Evolutionary conservation across 1,284 basidiomycete genomes (phyloP).

Genomic region (Malassezia yamatoensis): DNA sequence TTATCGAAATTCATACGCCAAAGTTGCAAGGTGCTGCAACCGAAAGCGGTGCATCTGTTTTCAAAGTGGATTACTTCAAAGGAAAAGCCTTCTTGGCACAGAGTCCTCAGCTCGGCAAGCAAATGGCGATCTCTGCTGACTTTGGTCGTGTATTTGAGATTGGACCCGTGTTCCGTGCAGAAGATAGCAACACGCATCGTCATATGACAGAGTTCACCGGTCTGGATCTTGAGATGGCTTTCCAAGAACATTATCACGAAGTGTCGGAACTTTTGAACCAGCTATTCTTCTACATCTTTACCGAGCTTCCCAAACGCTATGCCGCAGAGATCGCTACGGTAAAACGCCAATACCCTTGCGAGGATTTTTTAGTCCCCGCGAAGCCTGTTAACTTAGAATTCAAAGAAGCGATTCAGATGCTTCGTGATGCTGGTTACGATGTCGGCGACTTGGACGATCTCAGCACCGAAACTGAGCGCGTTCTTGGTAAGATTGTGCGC

Average conservation of each 20-base stretch:
- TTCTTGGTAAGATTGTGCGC: slow-evolving; percentile 34
- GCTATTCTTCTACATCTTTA: slow-evolving; percentile 46
- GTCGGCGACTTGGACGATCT: slow-evolving; percentile 42
- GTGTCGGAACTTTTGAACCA: slow-evolving; percentile 43
- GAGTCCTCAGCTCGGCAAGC: slow-evolving; percentile 91
- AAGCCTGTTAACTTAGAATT: slow-evolving; percentile 39
- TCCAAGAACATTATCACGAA: slow-evolving; percentile 96
- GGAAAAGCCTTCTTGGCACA: slow-evolving; percentile 88
- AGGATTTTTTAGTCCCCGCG: slow-evolving; percentile 45
- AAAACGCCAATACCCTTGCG: slow-evolving; percentile 74
- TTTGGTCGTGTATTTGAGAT: slow-evolving; percentile 98
- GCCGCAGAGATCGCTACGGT: slow-evolving; percentile 69
- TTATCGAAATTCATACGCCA: slow-evolving; percentile 92
- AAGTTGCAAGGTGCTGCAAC: slow-evolving; percentile 96
- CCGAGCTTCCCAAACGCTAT: slow-evolving; percentile 56
- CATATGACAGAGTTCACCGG: slow-evolving; percentile 99
- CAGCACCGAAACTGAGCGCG: slow-evolving; percentile 45
- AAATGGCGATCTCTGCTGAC: slow-evolving; percentile 98
- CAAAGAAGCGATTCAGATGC: slow-evolving; percentile 40
- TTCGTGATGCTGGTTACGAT: slow-evolving; percentile 40
- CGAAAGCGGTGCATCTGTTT: slow-evolving; percentile 90
- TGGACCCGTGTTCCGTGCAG: slow-evolving; percentile 86
- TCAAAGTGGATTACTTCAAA: slow-evolving; percentile 98
- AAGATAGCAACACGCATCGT: slow-evolving; percentile 91
- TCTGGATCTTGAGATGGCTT: slow-evolving; percentile 96